Evolutionary conservation across 441 rosid genomes (phyloP).

Genomic region (Jatropha podagrica): DNA sequence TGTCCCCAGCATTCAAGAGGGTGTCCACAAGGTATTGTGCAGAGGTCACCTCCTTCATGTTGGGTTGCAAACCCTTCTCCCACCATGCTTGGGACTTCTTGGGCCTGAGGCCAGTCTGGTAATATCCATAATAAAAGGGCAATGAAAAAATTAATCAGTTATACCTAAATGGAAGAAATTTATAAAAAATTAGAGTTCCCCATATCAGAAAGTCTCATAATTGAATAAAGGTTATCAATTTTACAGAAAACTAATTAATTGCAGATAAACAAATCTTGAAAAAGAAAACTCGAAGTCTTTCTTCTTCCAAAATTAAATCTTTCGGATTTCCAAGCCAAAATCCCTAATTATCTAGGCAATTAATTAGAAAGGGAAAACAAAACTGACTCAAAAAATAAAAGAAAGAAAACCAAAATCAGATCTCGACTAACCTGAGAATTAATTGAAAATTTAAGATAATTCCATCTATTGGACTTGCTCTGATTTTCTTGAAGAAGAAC

Average conservation of each 20-base stretch:
- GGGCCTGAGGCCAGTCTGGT: constrained; percentile 50
- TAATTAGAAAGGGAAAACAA: neutral
- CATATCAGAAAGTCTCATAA: neutral
- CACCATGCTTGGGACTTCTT: constrained; percentile 75
- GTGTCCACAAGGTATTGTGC: constrained; percentile 86
- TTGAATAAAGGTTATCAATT: neutral
- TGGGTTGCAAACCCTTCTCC: constrained; percentile 74
- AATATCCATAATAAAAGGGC: neutral
- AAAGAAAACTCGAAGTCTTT: neutral
- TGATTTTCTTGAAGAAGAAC: constrained; percentile 31
- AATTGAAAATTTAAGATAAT: constrained; percentile 23
- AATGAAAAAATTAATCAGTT: neutral
- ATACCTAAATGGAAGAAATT: neutral
- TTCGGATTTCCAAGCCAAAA: neutral
- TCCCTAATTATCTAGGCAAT: neutral
- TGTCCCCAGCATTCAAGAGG: constrained; percentile 66
- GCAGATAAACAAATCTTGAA: neutral
- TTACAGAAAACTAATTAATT: neutral
- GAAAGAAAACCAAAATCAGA: constrained; percentile 13
- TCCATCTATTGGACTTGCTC: constrained; percentile 24
- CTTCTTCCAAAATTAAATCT: neutral
- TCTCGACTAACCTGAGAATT: constrained; percentile 49
- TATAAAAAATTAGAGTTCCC: neutral
- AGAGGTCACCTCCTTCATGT: constrained; percentile 79
- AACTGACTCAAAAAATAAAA: neutral